Conservation (phyloP, 2,329 filamentous ascomycete genomes). For the Xylariaceae sp. region DNA sequence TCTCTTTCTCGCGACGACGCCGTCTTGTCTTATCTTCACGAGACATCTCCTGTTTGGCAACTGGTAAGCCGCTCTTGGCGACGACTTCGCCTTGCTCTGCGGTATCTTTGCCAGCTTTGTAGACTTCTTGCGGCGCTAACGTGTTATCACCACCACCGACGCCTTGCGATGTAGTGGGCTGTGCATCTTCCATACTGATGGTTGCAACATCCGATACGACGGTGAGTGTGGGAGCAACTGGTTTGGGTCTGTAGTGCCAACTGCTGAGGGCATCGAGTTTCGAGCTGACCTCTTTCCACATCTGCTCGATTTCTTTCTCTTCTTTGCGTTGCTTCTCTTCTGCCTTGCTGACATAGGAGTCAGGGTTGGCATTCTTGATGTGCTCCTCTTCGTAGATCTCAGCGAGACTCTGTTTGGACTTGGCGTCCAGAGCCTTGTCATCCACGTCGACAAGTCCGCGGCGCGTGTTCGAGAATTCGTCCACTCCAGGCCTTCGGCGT, state of each 20-base stretch:
- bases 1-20: constrained; percentile 81
- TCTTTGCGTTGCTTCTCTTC: constrained; percentile 81
- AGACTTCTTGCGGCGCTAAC: constrained; percentile 92
- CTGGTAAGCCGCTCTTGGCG: constrained; percentile 70
- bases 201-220: constrained; percentile 90
- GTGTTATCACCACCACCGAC: constrained; percentile 67
- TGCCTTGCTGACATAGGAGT: constrained; percentile 73
- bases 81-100: constrained; percentile 69
- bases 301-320: constrained; percentile 74
- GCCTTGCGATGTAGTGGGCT: constrained; percentile 77
- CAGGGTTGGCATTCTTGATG: constrained; percentile 71
- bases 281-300: constrained; percentile 79
- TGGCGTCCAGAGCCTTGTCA: constrained; percentile 56
- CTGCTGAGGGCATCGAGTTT: constrained; percentile 87
- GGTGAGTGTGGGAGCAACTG: constrained; percentile 74
- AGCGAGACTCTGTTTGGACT: constrained; percentile 81
- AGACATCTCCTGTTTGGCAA: constrained; percentile 82
- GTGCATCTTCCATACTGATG: constrained; percentile 90
- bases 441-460: constrained; percentile 78
- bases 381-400: constrained; percentile 96
- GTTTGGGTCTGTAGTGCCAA: constrained; percentile 94
- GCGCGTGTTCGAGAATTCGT: constrained; percentile 58
- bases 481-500: constrained; percentile 73
- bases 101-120: constrained; percentile 70
- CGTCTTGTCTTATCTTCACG: constrained; percentile 79